phyloP scores from a whole-genome alignment of 2,329 filamentous ascomycete genomes.

The Pseudogymnoascus pannorum region DNA sequence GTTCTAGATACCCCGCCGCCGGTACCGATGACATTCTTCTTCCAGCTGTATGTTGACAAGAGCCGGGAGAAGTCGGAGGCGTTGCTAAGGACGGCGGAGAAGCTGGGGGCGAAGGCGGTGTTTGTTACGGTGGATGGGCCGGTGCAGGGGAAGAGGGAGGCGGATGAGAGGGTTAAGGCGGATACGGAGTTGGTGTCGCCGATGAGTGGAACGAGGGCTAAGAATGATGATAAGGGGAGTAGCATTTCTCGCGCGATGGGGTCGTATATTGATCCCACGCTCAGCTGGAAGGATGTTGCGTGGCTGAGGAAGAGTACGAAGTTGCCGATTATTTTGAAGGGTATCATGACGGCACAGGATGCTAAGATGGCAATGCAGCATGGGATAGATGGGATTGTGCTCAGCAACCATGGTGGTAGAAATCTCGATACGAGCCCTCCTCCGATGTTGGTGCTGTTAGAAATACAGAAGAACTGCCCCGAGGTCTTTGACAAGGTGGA shows the following conservation, averaged over 20 bases:
- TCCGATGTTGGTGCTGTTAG: slow-evolving; percentile 51
- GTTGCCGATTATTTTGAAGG: slow-evolving; percentile 57
- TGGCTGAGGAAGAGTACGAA: slow-evolving; percentile 55
- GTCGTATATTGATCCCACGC: slow-evolving; percentile 47
- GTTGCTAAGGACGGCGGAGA: slow-evolving; percentile 40
- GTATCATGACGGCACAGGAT: slow-evolving; percentile 60
- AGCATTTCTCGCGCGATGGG: slow-evolving; percentile 50
- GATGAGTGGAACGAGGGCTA: slow-evolving; percentile 42
- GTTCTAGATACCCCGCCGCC: slow-evolving; percentile 18
- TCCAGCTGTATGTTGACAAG: slow-evolving; percentile 57
- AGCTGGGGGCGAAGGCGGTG: slow-evolving; percentile 42
- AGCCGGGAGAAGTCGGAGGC: slow-evolving; percentile 43
- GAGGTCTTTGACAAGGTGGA: slow-evolving; percentile 53
- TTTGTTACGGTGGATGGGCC: slow-evolving; percentile 54
- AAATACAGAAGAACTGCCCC: slow-evolving; percentile 55
- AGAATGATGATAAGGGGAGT: slow-evolving; percentile 47
- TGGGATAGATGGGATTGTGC: slow-evolving; percentile 59
- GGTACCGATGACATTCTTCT: slow-evolving; percentile 38
- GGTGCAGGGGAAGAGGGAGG: slow-evolving; percentile 47
- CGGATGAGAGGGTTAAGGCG: slow-evolving; percentile 38
- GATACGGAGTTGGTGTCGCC: slow-evolving; percentile 41
- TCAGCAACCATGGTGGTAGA: slow-evolving; percentile 65
- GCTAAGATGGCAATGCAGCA: slow-evolving; percentile 51
- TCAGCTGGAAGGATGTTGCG: slow-evolving; percentile 56
- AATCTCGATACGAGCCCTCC: slow-evolving; percentile 44